Base-by-base conservation (phyloP, 768 basidiomycete species). In the Scleroderma citrinum region DNA sequence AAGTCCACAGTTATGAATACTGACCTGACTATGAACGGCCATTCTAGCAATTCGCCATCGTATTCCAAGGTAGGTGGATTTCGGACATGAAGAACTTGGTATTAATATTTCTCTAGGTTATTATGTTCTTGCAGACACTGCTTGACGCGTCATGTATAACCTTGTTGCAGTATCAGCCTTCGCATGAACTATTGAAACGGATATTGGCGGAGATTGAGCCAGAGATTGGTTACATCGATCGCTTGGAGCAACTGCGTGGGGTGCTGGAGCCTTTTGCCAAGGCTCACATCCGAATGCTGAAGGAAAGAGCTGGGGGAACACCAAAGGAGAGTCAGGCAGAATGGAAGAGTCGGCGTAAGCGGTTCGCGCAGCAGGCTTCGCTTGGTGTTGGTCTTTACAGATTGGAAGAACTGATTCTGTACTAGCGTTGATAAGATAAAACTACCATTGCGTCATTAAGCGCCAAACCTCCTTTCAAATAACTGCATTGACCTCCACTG, bases 71-170 rank as follows among this genome's bases (percentile, higher is more conserved):
- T 44, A 76, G 71, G 71, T 20, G 2, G 56, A 71, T 29, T 61
- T 71, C 17, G 5, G 71, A 72, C 49, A 41, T 58, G 7, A 45
- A 61, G 36, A 50, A 66, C 5, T 64, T 66, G 1, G 47, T 66
- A 24, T 57, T 81, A 0, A 63, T 66, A 5, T 35, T 57, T 7
- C 75, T 67, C 50, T 14, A 87, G 84, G 67, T 82, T 46, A 62
- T 83, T 20, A 54, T 62, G 0, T 85, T 90, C 69, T 59, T 85
- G 7, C 82, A 85, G 65, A 69, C 72, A 5, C 61, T 89, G 47
- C 71, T 92, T 23, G 89, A 92, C 63, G 76, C 87, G 1, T 82
- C 78, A 12, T 87, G 87, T 61, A 71, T 90, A 40, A 66, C 74
- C 1, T 71, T 92, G 19, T 70, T 91, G 12, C 80, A 84, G 51